phyloP scores from a whole-genome alignment of 352 stramenopile species.

The Phytophthora pistaciae region DNA sequence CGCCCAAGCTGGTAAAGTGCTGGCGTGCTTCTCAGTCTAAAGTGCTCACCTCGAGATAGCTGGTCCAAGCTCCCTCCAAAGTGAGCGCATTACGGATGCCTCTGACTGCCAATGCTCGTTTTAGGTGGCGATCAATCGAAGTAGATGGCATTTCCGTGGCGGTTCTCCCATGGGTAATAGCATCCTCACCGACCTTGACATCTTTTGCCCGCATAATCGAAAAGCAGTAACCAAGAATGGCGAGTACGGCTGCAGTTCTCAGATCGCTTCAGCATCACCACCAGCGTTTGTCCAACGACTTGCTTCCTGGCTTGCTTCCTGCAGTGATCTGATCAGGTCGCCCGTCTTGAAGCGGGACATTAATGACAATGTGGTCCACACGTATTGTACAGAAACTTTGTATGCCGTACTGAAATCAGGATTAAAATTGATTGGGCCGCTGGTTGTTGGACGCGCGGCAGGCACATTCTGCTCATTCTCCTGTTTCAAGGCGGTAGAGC shows the following conservation, averaged over 20 bases:
- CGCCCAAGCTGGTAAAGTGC: conserved; percentile 7
- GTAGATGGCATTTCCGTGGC: neutral
- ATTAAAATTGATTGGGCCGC: conserved; percentile 7
- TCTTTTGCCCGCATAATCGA: conserved; percentile 1
- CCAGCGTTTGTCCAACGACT: conserved; percentile 9
- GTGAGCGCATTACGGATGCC: neutral
- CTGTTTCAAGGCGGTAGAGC: neutral
- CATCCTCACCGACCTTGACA: neutral
- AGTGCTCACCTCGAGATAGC: neutral
- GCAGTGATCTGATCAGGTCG: neutral
- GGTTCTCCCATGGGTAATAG: neutral
- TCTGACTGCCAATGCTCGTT: neutral
- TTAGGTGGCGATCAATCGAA: neutral
- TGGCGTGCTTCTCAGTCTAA: conserved; percentile 4
- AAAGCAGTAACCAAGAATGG: conserved; percentile 2
- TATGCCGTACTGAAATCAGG: neutral
- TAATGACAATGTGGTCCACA: neutral
- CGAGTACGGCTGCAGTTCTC: conserved; percentile 6
- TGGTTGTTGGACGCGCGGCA: conserved; percentile 23
- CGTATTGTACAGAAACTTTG: neutral
- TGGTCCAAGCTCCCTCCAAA: neutral
- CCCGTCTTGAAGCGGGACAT: no score
- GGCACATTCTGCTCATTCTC: neutral
- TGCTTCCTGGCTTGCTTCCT: neutral
- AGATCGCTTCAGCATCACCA: neutral